Conservation (phyloP, 768 basidiomycete genomes). For the Kwoniella sp. region DNA sequence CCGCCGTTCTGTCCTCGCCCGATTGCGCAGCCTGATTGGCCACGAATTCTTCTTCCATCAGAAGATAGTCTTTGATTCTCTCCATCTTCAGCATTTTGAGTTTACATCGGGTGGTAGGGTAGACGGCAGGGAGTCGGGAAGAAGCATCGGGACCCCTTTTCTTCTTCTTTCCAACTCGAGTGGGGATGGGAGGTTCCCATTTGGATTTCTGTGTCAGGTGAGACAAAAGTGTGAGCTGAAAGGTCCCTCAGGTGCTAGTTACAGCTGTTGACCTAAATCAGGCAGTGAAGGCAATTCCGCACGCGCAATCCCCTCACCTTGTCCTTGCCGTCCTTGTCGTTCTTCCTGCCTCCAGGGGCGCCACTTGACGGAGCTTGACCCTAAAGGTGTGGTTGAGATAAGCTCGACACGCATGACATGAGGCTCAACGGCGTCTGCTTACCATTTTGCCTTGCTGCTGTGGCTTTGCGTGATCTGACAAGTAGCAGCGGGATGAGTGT, state of each 20-base stretch:
- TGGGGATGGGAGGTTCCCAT: slow-evolving; percentile 98
- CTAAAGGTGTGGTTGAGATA: slow-evolving; percentile 19
- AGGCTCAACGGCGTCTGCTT: too few species aligned
- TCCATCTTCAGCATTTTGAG: slow-evolving; percentile 94
- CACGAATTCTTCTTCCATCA: slow-evolving; percentile 68
- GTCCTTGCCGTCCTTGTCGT: slow-evolving; percentile 48
- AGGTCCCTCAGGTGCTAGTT: too few species aligned
- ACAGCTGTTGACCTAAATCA: too few species aligned
- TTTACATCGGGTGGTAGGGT: slow-evolving; percentile 91
- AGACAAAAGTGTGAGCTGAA: background rate
- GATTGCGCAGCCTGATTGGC: slow-evolving; percentile 52
- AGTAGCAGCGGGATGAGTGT: too few species aligned
- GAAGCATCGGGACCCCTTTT: slow-evolving; percentile 87
- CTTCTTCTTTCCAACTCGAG: slow-evolving; percentile 96
- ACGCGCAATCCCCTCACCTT: slow-evolving; percentile 45
- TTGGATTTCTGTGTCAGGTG: slow-evolving; percentile 64
- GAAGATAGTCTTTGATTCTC: slow-evolving; percentile 95
- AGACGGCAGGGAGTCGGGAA: slow-evolving; percentile 87
- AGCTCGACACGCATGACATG: too few species aligned
- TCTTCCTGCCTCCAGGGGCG: slow-evolving; percentile 36
- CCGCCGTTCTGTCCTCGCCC: slow-evolving; percentile 93
- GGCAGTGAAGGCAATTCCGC: too few species aligned
- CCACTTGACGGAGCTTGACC: slow-evolving; percentile 55
- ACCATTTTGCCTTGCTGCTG: too few species aligned
- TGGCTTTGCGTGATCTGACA: too few species aligned